Evolutionary conservation across 768 basidiomycete species (phyloP), one percentile per base, ranked within the genome.

Genomic region (Pleurotus salmoneostramineus): DNA sequence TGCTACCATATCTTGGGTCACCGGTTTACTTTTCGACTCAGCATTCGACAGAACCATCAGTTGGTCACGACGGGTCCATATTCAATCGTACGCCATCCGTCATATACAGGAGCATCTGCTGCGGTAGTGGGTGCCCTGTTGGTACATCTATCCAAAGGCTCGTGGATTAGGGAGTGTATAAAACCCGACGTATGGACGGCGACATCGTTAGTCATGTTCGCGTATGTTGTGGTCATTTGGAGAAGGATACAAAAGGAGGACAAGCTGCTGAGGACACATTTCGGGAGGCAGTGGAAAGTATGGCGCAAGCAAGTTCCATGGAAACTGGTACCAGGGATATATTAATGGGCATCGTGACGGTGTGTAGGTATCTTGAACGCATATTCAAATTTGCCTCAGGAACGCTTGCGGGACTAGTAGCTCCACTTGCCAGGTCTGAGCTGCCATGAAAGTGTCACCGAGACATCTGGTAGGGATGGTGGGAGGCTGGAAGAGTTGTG

Each of bases 371-470:
- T n/a, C n/a, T n/a, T n/a, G n/a, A n/a, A n/a, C n/a, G n/a, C n/a
- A n/a, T n/a, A n/a, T n/a, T n/a, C n/a, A n/a, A n/a, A n/a, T n/a
- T n/a, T n/a, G n/a, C n/a, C n/a, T n/a, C n/a, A n/a, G n/a, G n/a
- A n/a, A n/a, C n/a, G n/a, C n/a, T n/a, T n/a, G n/a, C n/a, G n/a
- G n/a, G n/a, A n/a, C n/a, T n/a, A n/a, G n/a, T n/a, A n/a, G n/a
- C n/a, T n/a, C n/a, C n/a, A n/a, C n/a, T n/a, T n/a, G n/a, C n/a
- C n/a, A n/a, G n/a, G n/a, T n/a, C n/a, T n/a, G n/a, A n/a, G n/a
- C n/a, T n/a, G n/a, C n/a, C n/a, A 78, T 72, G 37, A 77, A 68
- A 48, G 77, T 71, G 61, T 78, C 74, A 54, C 75, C 76, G 32
- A n/a, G n/a, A n/a, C n/a, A n/a, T 60, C 31, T 46, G 77, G 76